A percentile compares a stretch with the other conserved stretches of the same genome.
These are phyloP conservation scores for Phytophthora sojae DNA, from an alignment of 352 stramenopile genomes.

Conservation along the genomic window DNA sequence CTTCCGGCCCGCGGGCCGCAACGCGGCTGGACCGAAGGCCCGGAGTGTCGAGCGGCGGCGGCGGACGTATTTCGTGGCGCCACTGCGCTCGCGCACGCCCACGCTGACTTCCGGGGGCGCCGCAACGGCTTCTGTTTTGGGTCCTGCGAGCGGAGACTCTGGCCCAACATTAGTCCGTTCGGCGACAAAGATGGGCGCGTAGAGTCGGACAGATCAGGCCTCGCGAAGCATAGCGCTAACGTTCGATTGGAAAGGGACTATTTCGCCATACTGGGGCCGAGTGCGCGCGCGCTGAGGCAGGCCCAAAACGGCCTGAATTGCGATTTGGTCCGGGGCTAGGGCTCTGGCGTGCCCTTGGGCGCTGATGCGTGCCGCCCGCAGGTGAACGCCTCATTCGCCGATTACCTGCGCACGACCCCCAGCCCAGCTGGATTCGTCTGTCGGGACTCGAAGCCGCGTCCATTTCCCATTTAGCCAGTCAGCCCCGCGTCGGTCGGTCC, in stretches of 20 bases:
- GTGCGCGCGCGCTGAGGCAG: slow-evolving; percentile 7
- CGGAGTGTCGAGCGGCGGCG: not conserved
- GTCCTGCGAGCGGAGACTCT: slow-evolving; percentile 5
- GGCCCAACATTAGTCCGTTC: not conserved
- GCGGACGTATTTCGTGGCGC: slow-evolving; percentile 22
- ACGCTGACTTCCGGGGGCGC: not conserved
- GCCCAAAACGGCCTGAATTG: slow-evolving; percentile 13
- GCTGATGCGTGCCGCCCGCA: slow-evolving; percentile 21
- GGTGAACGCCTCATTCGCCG: slow-evolving; percentile 36
- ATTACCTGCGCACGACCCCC: slow-evolving; percentile 42
- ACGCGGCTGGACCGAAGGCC: slow-evolving; percentile 10
- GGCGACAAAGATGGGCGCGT: slow-evolving; percentile 16
- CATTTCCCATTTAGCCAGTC: slow-evolving; percentile 45
- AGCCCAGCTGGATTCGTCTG: slow-evolving; percentile 31
- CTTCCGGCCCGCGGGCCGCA: not conserved
- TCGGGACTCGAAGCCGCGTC: slow-evolving; percentile 3
- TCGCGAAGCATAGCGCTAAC: slow-evolving; percentile 21
- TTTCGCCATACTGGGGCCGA: not conserved
- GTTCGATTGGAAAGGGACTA: slow-evolving; percentile 42
- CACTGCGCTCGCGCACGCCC: slow-evolving; percentile 1
- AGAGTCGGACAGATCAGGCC: slow-evolving; percentile 30
- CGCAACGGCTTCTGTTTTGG: slow-evolving; percentile 25
- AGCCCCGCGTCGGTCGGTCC: not conserved
- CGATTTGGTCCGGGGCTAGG: slow-evolving; percentile 10
- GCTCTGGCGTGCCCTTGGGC: slow-evolving; percentile 16